Evolutionary conservation across 495 filamentous ascomycete species (phyloP).

Genomic region (Aspergillus saccharolyticus): DNA sequence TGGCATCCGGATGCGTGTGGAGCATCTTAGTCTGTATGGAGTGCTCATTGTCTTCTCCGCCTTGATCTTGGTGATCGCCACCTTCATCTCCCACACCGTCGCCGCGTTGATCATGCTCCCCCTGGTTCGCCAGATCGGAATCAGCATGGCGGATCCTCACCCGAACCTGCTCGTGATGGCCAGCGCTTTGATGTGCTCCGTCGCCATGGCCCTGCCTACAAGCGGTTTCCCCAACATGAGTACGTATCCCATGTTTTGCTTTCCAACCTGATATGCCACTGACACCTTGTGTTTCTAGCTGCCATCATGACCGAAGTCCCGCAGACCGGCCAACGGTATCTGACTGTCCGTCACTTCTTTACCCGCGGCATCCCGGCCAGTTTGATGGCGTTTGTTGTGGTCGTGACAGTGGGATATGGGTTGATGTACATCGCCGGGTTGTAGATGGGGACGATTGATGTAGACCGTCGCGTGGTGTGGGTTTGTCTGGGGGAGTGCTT

Average conservation of each 20-base stretch:
- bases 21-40: conserved; percentile 78
- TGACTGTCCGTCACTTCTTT: conserved; percentile 91
- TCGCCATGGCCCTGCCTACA: conserved; percentile 87
- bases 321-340: conserved; percentile 83
- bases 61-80: conserved; percentile 88
- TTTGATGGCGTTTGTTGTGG: conserved; percentile 73
- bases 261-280: conserved; percentile 13
- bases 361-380: conserved; percentile 82
- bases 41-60: conserved; percentile 80
- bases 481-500: not conserved
- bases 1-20: conserved; percentile 64
- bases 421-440: conserved; percentile 77
- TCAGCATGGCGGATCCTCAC: conserved; percentile 79
- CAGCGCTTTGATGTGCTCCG: conserved; percentile 62
- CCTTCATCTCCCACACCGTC: conserved; percentile 97
- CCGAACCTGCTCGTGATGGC: conserved; percentile 94
- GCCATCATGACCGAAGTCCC: conserved; percentile 99
- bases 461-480: too few relatives aligned
- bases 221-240: conserved; percentile 99
- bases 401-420: conserved; percentile 81
- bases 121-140: conserved; percentile 79
- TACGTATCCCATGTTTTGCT: conserved; percentile 43
- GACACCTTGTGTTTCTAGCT: conserved; percentile 50
- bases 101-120: conserved; percentile 93
- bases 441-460: conserved; percentile 36